phyloP scores from a whole-genome alignment of 352 stramenopile species.

The Pythium vanterpoolii region DNA sequence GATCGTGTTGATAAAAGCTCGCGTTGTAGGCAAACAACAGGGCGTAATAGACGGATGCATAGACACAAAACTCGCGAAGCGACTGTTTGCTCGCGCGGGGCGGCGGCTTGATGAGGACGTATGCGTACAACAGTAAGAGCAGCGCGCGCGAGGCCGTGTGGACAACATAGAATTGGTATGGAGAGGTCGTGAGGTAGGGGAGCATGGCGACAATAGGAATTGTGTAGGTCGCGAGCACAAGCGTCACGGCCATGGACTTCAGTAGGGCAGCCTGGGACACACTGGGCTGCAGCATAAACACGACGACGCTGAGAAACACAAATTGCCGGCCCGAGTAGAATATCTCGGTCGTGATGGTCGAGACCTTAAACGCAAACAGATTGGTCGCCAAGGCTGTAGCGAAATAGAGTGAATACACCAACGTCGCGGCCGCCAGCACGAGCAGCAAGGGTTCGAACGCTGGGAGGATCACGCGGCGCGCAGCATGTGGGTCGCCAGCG shows the following conservation, averaged over 20 bases:
- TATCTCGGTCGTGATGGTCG: slow-evolving; percentile 29
- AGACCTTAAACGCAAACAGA: slow-evolving; percentile 26
- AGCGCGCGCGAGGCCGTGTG: slow-evolving; percentile 30
- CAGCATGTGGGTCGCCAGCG: slow-evolving; percentile 38
- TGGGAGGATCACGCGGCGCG: slow-evolving; percentile 60
- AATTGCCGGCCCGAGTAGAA: slow-evolving; percentile 64
- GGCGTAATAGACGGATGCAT: slow-evolving; percentile 35
- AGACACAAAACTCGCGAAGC: slow-evolving; percentile 52
- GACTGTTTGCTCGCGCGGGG: slow-evolving; percentile 42
- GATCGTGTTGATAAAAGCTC: slow-evolving; percentile 39
- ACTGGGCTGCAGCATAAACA: slow-evolving; percentile 64
- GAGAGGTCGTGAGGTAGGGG: background rate
- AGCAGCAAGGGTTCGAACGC: slow-evolving; percentile 65
- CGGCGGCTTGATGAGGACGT: slow-evolving; percentile 38
- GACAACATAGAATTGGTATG: slow-evolving; percentile 32
- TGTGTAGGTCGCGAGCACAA: slow-evolving; percentile 51
- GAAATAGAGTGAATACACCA: slow-evolving; percentile 13
- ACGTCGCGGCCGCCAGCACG: slow-evolving; percentile 10
- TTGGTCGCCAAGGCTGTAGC: slow-evolving; percentile 31
- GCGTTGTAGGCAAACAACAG: slow-evolving; percentile 34
- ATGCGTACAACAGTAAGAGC: slow-evolving; percentile 41
- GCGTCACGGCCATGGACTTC: slow-evolving; percentile 35
- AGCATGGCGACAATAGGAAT: slow-evolving; percentile 49
- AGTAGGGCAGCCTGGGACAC: slow-evolving; percentile 48
- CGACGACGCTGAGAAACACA: slow-evolving; percentile 52